Evolutionary conservation across 2,329 filamentous ascomycete species (phyloP), one percentile per base, ranked within the genome.

Genomic region (Calonectria honghensis): DNA sequence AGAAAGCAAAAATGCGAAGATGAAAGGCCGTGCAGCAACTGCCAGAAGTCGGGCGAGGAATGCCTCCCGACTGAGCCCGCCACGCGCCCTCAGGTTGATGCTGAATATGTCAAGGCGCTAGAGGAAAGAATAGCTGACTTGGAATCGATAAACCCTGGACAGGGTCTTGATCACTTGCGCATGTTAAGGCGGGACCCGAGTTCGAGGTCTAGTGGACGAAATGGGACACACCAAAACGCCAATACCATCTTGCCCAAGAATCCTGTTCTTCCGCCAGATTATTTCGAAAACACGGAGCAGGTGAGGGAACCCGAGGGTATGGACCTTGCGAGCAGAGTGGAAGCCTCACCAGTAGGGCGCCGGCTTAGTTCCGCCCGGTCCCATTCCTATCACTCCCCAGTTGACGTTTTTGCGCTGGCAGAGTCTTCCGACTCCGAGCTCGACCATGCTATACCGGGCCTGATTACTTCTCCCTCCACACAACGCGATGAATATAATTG

Each of bases 1-100:
- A 76, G 80, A 27, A 81, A 79, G 72, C 77, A 81, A 68, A 78
- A 77, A 66, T 79, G 80, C 48, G 80, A 78, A 41, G 79, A 78
- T 29, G 57, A 54, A 9, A 72, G 81, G 4, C 79, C 80, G 5
- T 80, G 79, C 70, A 74, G 75, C 20, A 82, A 79, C 57, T 80
- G 80, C 68, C 75, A 74, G 59, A 77, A 76, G 66, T 78, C 79
- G 2, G 79, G 80, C 6, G 70, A 74, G 72, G 76, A 77, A 52
- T 79, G 77, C 48, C 70, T 77, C 0, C 75, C 76, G 20, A 74
- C 73, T 32, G 76, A 77, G 41, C 76, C 76, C 3, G 76, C 76
- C 18, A 64, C 75, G 29, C 75, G 76, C 20, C 73, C 76, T 5
- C 73, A 77, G 24, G 67, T 74, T 37, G 76, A 77, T 29, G 27